Evolutionary conservation across 352 stramenopile genomes (phyloP).

Genomic region (Globisporangium cystogenes): DNA sequence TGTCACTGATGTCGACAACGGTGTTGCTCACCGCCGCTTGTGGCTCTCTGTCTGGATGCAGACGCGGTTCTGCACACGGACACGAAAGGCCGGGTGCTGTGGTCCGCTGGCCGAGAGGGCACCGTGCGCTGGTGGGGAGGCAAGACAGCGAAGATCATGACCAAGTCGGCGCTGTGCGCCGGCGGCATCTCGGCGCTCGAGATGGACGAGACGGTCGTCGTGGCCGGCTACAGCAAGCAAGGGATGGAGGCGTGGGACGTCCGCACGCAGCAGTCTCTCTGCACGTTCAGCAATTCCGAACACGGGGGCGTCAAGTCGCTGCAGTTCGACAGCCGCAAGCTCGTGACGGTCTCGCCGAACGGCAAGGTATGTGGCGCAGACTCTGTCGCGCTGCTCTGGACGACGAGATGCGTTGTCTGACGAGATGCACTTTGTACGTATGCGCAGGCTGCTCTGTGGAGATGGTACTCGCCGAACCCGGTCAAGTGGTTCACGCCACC

Average conservation of each 20-base stretch:
- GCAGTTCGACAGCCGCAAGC: slow-evolving; percentile 85
- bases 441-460: slow-evolving; percentile 66
- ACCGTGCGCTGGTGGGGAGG: slow-evolving; percentile 86
- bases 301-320: slow-evolving; percentile 70
- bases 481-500: slow-evolving; percentile 67
- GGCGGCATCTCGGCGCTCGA: slow-evolving; percentile 73
- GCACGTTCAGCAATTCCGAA: slow-evolving; percentile 71
- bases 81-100: slow-evolving; percentile 81
- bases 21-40: neutral
- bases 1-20: no score
- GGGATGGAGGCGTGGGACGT: slow-evolving; percentile 89
- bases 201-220: slow-evolving; percentile 87
- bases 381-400: no score
- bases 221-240: slow-evolving; percentile 74
- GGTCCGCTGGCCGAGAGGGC: slow-evolving; percentile 77
- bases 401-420: neutral
- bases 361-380: slow-evolving; percentile 43
- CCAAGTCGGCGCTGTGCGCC: slow-evolving; percentile 76
- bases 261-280: slow-evolving; percentile 80
- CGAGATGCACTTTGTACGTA: neutral
- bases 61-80: slow-evolving; percentile 78
- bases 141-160: slow-evolving; percentile 83
- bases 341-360: slow-evolving; percentile 70
- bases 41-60: slow-evolving; percentile 20
- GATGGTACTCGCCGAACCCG: slow-evolving; percentile 80